Evolutionary conservation across 2,329 filamentous ascomycete species (phyloP).

Genomic region (Metarhizium album): DNA sequence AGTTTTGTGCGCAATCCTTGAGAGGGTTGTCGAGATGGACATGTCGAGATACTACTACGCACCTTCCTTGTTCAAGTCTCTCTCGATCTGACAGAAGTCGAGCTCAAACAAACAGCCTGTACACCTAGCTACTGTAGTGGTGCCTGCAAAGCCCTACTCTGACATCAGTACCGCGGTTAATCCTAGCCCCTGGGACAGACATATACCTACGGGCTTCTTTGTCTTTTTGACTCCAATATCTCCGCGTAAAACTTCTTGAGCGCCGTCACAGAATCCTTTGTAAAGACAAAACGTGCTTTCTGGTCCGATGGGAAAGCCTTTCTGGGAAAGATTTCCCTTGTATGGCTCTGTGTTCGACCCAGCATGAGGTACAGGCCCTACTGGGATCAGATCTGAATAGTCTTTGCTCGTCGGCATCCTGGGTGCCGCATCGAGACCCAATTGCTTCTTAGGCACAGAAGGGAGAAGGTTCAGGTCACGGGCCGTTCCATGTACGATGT

Average conservation of each 20-base stretch:
- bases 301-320: conserved; percentile 31
- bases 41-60: conserved; percentile 12
- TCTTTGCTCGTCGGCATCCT: background rate
- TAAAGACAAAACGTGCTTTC: conserved; percentile 40
- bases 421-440: conserved; percentile 3
- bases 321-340: background rate
- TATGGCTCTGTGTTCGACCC: background rate
- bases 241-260: conserved; percentile 37
- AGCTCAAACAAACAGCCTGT: conserved; percentile 43
- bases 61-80: conserved; percentile 39
- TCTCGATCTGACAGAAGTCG: conserved; percentile 40
- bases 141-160: conserved; percentile 28
- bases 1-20: background rate
- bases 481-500: background rate
- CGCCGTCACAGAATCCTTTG: conserved; percentile 46
- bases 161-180: conserved; percentile 2
- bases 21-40: background rate
- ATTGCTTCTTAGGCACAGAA: background rate
- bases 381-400: conserved; percentile 13
- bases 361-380: too few species aligned
- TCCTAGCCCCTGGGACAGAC: background rate
- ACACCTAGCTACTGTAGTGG: conserved; percentile 38
- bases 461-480: background rate
- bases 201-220: conserved; percentile 33
- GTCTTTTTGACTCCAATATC: conserved; percentile 39